phyloP scores from a whole-genome alignment of 805 yeast species.

The Metschnikowia hibisci region DNA sequence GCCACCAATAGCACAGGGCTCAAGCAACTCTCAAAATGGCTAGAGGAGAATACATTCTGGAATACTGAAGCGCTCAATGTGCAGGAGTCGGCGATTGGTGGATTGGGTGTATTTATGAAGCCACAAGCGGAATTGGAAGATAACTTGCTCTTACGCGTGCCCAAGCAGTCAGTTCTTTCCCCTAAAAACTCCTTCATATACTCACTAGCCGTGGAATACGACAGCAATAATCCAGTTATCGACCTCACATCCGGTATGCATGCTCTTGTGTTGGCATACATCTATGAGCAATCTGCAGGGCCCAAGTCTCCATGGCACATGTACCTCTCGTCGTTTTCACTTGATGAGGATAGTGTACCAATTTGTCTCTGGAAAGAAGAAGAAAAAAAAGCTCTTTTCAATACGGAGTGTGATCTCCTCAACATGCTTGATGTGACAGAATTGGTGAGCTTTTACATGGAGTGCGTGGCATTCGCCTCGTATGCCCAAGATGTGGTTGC shows the following conservation, averaged over 20 bases:
- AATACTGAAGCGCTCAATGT: constrained; percentile 45
- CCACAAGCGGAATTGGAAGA: constrained; percentile 25
- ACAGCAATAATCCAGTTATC: constrained; percentile 24
- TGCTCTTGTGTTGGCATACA: constrained; percentile 61
- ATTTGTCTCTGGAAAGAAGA: constrained; percentile 61
- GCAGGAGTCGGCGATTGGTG: constrained; percentile 49
- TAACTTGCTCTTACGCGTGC: constrained; percentile 49
- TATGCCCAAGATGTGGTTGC: constrained; percentile 23
- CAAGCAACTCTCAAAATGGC: constrained; percentile 47
- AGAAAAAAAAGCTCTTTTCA: constrained; percentile 46
- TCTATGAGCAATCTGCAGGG: constrained; percentile 63
- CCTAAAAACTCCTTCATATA: constrained; percentile 59
- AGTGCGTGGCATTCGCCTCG: constrained; percentile 41
- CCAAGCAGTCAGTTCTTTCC: constrained; percentile 57
- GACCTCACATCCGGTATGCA: constrained; percentile 51
- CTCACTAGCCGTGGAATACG: constrained; percentile 59
- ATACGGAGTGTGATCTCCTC: constrained; percentile 59
- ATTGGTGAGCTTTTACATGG: constrained; percentile 35
- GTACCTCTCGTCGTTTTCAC: constrained; percentile 55
- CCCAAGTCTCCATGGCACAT: constrained; percentile 76
- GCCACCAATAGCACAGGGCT: constrained; percentile 17
- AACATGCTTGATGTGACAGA: constrained; percentile 55
- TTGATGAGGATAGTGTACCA: constrained; percentile 42
- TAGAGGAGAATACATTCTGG: constrained; percentile 55
- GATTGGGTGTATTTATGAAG: constrained; percentile 66